These are phyloP conservation scores for Sphenostylis stenocarpa DNA, from an alignment of 306 rosid species.

Conservation along the genomic window DNA sequence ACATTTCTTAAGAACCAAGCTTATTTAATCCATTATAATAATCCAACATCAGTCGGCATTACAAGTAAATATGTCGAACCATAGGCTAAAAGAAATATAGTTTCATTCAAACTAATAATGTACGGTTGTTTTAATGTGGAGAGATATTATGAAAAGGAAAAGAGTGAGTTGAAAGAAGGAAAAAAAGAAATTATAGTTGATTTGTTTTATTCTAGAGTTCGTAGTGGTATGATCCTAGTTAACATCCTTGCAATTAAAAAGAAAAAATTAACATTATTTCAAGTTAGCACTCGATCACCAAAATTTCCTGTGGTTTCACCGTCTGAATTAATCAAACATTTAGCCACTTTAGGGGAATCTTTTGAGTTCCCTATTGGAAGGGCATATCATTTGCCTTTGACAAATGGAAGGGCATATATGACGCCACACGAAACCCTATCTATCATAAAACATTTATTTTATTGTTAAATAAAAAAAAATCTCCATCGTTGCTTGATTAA, in stretches of 20 bases:
- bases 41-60: too few species aligned
- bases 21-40: too few species aligned
- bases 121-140: not conserved
- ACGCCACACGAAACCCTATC: conserved; percentile 21
- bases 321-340: conserved; percentile 1
- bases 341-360: conserved; percentile 13
- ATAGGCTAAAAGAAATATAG: too few species aligned
- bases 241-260: not conserved
- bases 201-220: not conserved
- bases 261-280: not conserved
- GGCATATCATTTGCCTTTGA: conserved; percentile 18
- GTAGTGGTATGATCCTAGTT: not conserved
- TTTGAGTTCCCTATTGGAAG: not conserved
- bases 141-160: too few species aligned
- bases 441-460: not conserved
- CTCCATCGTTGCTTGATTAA: not conserved
- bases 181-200: not conserved
- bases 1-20: too few species aligned
- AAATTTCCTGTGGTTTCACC: conserved; percentile 10
- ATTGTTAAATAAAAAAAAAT: not conserved
- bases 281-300: not conserved
- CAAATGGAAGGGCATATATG: conserved; percentile 26
- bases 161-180: too few species aligned
- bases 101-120: too few species aligned
- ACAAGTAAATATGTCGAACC: too few species aligned